Conservation (phyloP, 208 protist genomes). For the Trypanosoma lewisi region DNA sequence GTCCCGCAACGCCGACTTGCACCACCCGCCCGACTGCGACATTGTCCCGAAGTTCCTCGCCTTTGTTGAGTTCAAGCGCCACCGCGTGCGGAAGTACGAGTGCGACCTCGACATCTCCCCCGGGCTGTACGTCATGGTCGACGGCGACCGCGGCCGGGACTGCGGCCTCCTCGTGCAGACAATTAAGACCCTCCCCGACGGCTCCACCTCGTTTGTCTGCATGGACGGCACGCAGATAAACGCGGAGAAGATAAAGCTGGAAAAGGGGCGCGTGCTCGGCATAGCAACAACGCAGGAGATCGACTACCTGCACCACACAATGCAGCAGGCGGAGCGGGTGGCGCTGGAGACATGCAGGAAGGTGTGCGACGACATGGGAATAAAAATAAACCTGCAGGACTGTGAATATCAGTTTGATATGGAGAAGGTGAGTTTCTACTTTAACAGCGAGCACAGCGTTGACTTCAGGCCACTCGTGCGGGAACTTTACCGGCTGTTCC, state of each 20-base stretch:
- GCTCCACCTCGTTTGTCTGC: constrained; percentile 41
- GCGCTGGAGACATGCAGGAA: constrained; percentile 86
- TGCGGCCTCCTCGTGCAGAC: constrained; percentile 85
- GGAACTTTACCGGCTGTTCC: constrained; percentile 88
- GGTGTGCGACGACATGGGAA: constrained; percentile 73
- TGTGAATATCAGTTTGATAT: constrained; percentile 93
- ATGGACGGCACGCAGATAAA: constrained; percentile 74
- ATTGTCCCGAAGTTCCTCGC: constrained; percentile 39
- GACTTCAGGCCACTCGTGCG: constrained; percentile 89
- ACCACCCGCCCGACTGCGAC: not conserved
- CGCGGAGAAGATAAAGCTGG: constrained; percentile 72
- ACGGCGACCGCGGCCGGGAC: constrained; percentile 85
- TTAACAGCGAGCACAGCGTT: constrained; percentile 83
- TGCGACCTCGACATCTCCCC: constrained; percentile 54
- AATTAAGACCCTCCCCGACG: constrained; percentile 36
- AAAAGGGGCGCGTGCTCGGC: constrained; percentile 73
- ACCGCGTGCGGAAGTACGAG: constrained; percentile 72
- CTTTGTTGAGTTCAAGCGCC: constrained; percentile 87
- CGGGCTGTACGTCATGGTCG: constrained; percentile 84
- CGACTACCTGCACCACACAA: constrained; percentile 72
- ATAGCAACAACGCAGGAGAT: constrained; percentile 70
- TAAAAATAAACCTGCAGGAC: constrained; percentile 80
- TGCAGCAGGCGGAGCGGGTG: constrained; percentile 72
- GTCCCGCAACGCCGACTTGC: constrained; percentile 19
- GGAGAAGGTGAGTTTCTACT: constrained; percentile 94